These are phyloP conservation scores for Aspergillus sp. DNA, from an alignment of 2,329 filamentous ascomycete species.

Conservation along the genomic window DNA sequence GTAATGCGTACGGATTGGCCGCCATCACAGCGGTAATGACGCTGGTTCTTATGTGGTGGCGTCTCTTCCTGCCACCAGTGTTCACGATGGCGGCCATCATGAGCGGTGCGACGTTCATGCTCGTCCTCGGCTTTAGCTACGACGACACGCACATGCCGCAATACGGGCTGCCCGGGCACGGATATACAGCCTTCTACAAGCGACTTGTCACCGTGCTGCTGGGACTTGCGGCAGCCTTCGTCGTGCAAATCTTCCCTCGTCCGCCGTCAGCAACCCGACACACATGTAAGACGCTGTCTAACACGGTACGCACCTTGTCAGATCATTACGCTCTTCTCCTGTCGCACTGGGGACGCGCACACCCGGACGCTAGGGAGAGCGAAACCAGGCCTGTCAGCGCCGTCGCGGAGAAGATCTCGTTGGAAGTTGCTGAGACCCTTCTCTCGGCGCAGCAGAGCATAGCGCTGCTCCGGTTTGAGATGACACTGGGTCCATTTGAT, in stretches of 20 bases:
- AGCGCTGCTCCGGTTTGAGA: constrained; percentile 2
- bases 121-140: constrained; percentile 51
- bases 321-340: constrained; percentile 9
- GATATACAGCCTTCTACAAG: constrained; percentile 9
- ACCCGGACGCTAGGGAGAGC: background rate
- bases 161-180: constrained; percentile 3
- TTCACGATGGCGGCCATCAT: constrained; percentile 37
- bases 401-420: constrained; percentile 3
- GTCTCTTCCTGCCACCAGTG: constrained; percentile 33
- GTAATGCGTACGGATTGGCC: constrained; percentile 52
- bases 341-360: constrained; percentile 2
- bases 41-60: constrained; percentile 34
- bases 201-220: constrained; percentile 7
- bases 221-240: constrained; percentile 3
- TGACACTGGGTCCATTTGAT: constrained; percentile 6
- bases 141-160: constrained; percentile 35
- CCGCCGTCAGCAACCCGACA: constrained; percentile 8
- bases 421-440: constrained; percentile 2
- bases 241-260: constrained; percentile 8
- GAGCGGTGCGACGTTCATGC: constrained; percentile 44
- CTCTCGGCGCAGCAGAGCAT: constrained; percentile 3
- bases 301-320: constrained; percentile 6
- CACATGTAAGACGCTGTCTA: constrained; percentile 7
- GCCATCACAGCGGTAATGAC: constrained; percentile 40
- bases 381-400: background rate